Percentiles rank a stretch among this genome's conserved stretches.
phyloP scores from a whole-genome alignment of 2,329 filamentous ascomycete species.

The Trichoderma oligosporum region DNA sequence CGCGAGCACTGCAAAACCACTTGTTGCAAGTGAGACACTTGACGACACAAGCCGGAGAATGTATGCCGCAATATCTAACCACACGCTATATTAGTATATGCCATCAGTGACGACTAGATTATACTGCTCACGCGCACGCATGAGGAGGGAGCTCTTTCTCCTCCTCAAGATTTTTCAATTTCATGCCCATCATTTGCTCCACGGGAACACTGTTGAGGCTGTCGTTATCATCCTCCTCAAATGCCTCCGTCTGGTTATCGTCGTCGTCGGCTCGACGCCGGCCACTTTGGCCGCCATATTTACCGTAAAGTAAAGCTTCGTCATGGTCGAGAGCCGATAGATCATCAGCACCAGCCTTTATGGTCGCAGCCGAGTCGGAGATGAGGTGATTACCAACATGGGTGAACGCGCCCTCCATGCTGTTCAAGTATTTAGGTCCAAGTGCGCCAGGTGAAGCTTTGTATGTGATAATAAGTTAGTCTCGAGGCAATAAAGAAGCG shows the following conservation, averaged over 20 bases:
- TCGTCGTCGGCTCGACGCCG: slow-evolving; percentile 79
- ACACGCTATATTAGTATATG: slow-evolving; percentile 26
- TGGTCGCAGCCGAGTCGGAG: slow-evolving; percentile 77
- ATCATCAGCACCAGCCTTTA: slow-evolving; percentile 80
- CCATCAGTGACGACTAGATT: slow-evolving; percentile 6
- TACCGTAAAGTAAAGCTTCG: slow-evolving; percentile 73
- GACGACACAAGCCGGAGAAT: slow-evolving; percentile 90
- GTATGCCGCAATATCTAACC: slow-evolving; percentile 87
- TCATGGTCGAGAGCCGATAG: slow-evolving; percentile 69
- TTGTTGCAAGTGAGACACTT: slow-evolving; percentile 95
- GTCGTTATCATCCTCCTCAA: slow-evolving; percentile 76
- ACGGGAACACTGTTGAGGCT: slow-evolving; percentile 76
- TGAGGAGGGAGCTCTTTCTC: slow-evolving; percentile 89
- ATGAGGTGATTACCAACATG: slow-evolving; percentile 83
- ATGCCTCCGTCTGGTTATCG: slow-evolving; percentile 79
- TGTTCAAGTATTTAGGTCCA: slow-evolving; percentile 25
- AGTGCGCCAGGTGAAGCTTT: slow-evolving; percentile 14
- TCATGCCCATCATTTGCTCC: slow-evolving; percentile 66
- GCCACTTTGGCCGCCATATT: slow-evolving; percentile 58
- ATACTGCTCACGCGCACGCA: slow-evolving; percentile 79
- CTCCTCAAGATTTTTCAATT: slow-evolving; percentile 60
- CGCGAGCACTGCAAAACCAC: slow-evolving; percentile 98
- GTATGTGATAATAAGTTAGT: background rate
- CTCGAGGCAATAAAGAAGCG: background rate
- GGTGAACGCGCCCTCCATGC: slow-evolving; percentile 84